Percentiles rank a stretch among this genome's conserved stretches.
Conservation (phyloP, 163 green algal species). For the Volvox carteri region DNA sequence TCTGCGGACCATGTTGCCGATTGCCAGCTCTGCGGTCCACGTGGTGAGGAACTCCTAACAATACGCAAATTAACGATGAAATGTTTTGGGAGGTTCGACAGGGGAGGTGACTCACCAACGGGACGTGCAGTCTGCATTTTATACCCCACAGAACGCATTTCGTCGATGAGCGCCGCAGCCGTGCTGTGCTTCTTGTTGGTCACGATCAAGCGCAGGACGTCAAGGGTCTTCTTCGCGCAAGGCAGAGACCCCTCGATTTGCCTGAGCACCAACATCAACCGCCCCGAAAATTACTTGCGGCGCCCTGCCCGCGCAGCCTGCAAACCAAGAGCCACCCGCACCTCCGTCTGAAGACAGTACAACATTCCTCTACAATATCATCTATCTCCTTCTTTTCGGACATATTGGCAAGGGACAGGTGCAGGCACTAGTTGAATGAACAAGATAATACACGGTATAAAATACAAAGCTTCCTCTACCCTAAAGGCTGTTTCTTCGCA, state of each 20-base stretch:
- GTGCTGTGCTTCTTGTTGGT: constrained; percentile 77
- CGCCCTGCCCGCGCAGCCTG: neutral
- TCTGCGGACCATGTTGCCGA: constrained; percentile 96
- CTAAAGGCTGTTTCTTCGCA: too few relatives aligned
- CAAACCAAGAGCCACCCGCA: neutral
- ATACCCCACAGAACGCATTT: constrained; percentile 80
- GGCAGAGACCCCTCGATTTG: constrained; percentile 81
- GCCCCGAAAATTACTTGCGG: neutral
- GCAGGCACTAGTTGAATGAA: neutral
- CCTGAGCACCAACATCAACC: constrained; percentile 46
- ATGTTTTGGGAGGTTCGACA: too few relatives aligned
- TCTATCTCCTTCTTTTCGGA: constrained; percentile 52
- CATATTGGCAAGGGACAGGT: constrained; percentile 1
- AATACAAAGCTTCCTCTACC: too few relatives aligned
- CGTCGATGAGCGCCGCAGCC: constrained; percentile 80
- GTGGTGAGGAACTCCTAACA: too few relatives aligned
- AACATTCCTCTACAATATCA: constrained; percentile 52
- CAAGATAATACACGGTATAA: too few relatives aligned
- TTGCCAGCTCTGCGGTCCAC: constrained; percentile 87
- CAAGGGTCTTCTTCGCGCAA: constrained; percentile 87
- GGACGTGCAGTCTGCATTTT: constrained; percentile 87
- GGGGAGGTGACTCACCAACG: constrained; percentile 76
- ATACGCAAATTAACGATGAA: too few relatives aligned
- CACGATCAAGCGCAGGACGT: constrained; percentile 87
- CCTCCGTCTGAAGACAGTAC: constrained; percentile 43